phyloP scores from a whole-genome alignment of 2,329 filamentous ascomycete species.

The Claviceps quebecensis region DNA sequence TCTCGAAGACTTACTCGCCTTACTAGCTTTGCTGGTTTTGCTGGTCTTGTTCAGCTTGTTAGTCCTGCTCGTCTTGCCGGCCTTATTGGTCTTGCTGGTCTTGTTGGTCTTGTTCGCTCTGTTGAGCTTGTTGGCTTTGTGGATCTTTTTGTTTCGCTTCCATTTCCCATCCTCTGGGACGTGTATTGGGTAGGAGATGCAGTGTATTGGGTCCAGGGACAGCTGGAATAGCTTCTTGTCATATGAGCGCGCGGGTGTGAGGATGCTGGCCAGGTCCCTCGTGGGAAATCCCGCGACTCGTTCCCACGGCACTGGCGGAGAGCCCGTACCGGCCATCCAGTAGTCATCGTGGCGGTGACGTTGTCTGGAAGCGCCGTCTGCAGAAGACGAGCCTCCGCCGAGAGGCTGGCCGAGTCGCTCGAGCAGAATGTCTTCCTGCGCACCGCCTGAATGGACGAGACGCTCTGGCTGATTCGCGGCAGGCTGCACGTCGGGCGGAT shows the following conservation, averaged over 20 bases:
- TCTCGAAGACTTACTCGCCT: conserved; percentile 17
- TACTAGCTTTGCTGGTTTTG: conserved; percentile 31
- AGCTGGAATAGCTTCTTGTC: conserved; percentile 76
- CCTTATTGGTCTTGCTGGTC: conserved; percentile 27
- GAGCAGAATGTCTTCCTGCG: conserved; percentile 36
- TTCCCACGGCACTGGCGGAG: conserved; percentile 53
- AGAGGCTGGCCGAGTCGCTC: conserved; percentile 29
- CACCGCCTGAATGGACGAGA: conserved; percentile 13
- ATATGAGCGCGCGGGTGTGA: conserved; percentile 62
- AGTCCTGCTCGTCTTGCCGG: conserved; percentile 15
- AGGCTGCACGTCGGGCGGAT: conserved; percentile 47
- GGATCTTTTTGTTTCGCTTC: conserved; percentile 47
- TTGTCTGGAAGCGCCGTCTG: conserved; percentile 26
- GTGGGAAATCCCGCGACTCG: conserved; percentile 59
- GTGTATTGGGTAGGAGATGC: conserved; percentile 72
- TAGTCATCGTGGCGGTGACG: conserved; percentile 40
- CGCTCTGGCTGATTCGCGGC: conserved; percentile 19
- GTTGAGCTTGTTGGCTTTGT: neutral
- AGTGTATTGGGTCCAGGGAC: conserved; percentile 64
- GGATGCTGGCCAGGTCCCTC: conserved; percentile 65
- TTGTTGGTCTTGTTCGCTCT: conserved; percentile 20
- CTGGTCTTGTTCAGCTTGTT: neutral
- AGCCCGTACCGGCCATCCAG: conserved; percentile 38
- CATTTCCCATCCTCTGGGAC: conserved; percentile 65
- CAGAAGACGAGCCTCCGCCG: conserved; percentile 18